Conservation (phyloP, 2,329 filamentous ascomycete species). For the Neodidymelliopsis sp. region DNA sequence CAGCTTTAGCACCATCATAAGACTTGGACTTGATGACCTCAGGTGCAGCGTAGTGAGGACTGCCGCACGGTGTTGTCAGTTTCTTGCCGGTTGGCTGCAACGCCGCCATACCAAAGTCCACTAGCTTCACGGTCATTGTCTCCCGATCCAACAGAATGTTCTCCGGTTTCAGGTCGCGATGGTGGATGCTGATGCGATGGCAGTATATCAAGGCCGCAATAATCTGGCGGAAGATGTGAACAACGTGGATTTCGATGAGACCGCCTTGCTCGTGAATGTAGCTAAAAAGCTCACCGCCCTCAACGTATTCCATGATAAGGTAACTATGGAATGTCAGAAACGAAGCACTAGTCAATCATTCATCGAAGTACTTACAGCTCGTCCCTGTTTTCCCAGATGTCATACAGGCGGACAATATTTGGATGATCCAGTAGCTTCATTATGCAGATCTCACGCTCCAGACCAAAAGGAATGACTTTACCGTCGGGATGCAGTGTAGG, state of each 20-base stretch:
- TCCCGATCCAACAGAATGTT: constrained; percentile 86
- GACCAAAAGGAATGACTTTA: constrained; percentile 80
- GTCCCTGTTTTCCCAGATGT: constrained; percentile 96
- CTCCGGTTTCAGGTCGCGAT: constrained; percentile 95
- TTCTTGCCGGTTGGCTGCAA: constrained; percentile 81
- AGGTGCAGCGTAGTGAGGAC: constrained; percentile 94
- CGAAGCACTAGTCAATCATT: not conserved
- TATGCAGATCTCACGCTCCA: constrained; percentile 94
- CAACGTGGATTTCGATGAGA: constrained; percentile 79
- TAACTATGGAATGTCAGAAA: constrained; percentile 66
- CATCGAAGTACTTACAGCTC: constrained; percentile 75
- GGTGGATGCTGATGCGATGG: constrained; percentile 93
- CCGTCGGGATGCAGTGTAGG: constrained; percentile 62
- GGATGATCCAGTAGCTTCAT: constrained; percentile 96
- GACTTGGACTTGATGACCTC: constrained; percentile 80
- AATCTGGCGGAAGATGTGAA: constrained; percentile 91
- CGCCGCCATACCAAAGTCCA: constrained; percentile 98
- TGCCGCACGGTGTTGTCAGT: constrained; percentile 90
- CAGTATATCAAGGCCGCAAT: constrained; percentile 92
- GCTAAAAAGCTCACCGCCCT: constrained; percentile 83
- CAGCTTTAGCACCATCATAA: constrained; percentile 85
- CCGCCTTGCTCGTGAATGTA: constrained; percentile 79
- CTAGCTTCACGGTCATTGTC: constrained; percentile 81
- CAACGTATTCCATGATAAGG: constrained; percentile 90
- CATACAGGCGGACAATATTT: constrained; percentile 91